Evolutionary conservation across 164 flowering plant species (phyloP).

Genomic region (Nelumbo lutea): DNA sequence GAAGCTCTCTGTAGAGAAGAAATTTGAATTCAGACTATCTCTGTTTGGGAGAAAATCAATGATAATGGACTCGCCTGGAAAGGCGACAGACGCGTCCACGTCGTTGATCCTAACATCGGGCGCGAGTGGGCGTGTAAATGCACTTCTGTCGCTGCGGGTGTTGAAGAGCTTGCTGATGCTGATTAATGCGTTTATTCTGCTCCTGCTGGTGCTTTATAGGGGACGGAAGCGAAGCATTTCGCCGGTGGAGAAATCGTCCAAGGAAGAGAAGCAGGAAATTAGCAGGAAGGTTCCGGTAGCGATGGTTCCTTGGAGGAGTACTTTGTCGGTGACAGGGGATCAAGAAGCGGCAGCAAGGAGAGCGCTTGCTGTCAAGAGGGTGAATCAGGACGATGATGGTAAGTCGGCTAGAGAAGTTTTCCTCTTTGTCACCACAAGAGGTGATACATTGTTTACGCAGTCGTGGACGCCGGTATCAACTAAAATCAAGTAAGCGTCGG

Average conservation of each 20-base stretch:
- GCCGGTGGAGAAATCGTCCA: constrained; percentile 16
- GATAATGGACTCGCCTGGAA: constrained; percentile 9
- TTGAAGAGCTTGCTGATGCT: constrained; percentile 32
- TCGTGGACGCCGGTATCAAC: constrained; percentile 55
- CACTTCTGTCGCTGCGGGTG: constrained; percentile 44
- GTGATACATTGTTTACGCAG: constrained; percentile 63
- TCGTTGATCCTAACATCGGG: constrained; percentile 57
- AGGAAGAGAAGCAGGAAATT: constrained; percentile 17
- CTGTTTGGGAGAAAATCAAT: neutral
- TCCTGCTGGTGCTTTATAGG: constrained; percentile 43
- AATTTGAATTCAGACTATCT: neutral
- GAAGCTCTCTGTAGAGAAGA: neutral
- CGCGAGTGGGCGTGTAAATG: constrained; percentile 58
- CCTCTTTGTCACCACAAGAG: constrained; percentile 39
- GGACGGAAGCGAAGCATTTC: constrained; percentile 17
- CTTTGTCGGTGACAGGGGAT: constrained; percentile 25
- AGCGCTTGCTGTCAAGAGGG: constrained; percentile 46
- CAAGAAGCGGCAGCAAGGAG: constrained; percentile 47
- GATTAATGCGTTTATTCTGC: constrained; percentile 33
- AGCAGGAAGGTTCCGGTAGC: constrained; percentile 28
- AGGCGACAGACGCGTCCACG: constrained; percentile 10
- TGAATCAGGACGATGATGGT: constrained; percentile 28
- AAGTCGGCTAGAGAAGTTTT: constrained; percentile 32
- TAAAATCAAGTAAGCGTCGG: constrained; percentile 31
- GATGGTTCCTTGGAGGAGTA: constrained; percentile 19